These are phyloP conservation scores for Thelephora ganbajun DNA, from an alignment of 768 basidiomycete genomes.

Conservation along the genomic window DNA sequence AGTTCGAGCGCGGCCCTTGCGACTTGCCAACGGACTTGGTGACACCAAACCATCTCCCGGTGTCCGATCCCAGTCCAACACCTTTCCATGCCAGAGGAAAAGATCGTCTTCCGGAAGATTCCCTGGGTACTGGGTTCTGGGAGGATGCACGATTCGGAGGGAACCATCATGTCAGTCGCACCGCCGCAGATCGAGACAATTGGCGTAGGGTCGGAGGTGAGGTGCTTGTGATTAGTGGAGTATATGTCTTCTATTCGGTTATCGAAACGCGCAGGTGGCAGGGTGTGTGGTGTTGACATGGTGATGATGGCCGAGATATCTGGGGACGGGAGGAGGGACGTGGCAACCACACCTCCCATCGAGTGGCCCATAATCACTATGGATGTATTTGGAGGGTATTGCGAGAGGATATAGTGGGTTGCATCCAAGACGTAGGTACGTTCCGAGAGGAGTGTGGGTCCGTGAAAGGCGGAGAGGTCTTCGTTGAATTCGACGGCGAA, in stretches of 20 bases:
- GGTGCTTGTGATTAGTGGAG: constrained; percentile 22
- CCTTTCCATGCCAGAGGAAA: constrained; percentile 81
- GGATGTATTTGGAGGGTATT: constrained; percentile 46
- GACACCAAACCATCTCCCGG: constrained; percentile 96
- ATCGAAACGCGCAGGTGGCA: constrained; percentile 85
- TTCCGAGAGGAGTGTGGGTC: constrained; percentile 74
- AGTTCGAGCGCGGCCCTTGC: constrained; percentile 71
- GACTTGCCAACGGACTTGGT: constrained; percentile 86
- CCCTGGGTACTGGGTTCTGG: constrained; percentile 11
- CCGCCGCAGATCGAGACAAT: constrained; percentile 87
- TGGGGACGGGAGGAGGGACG: constrained; percentile 54
- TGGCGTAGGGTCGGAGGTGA: constrained; percentile 37
- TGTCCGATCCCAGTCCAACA: constrained; percentile 94
- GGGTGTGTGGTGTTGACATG: constrained; percentile 87
- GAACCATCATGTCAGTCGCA: constrained; percentile 81
- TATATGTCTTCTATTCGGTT: constrained; percentile 68
- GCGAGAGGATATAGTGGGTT: constrained; percentile 64
- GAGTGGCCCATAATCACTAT: constrained; percentile 86
- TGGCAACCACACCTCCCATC: constrained; percentile 92
- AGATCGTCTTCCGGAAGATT: constrained; percentile 48
- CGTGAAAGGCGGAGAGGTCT: constrained; percentile 92
- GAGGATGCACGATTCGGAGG: constrained; percentile 78
- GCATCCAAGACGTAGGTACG: constrained; percentile 58
- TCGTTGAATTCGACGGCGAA: constrained; percentile 98
- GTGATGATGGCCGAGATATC: constrained; percentile 74